phyloP scores from a whole-genome alignment of 768 basidiomycete genomes.

The Collybiopsis luxurians region DNA sequence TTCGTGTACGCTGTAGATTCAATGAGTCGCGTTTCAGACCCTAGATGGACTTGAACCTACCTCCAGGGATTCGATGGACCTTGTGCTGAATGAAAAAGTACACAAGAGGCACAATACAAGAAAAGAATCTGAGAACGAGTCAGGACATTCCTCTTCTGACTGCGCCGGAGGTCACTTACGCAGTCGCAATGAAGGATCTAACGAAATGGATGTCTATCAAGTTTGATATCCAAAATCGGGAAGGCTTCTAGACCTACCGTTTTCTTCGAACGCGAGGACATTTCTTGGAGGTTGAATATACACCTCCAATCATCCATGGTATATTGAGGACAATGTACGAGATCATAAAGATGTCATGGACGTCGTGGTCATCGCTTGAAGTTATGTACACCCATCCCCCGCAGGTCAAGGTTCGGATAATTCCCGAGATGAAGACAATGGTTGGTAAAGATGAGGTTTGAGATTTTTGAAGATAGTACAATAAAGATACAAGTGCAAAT shows the following conservation, averaged over 20 bases:
- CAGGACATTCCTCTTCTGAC: background rate
- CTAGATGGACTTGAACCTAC: constrained; percentile 33
- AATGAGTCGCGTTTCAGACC: background rate
- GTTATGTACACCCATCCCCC: constrained; percentile 95
- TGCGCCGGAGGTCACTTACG: constrained; percentile 32
- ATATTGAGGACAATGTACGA: constrained; percentile 78
- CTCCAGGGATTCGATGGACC: constrained; percentile 73
- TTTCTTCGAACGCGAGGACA: constrained; percentile 40
- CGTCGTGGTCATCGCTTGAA: constrained; percentile 77
- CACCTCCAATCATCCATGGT: constrained; percentile 86
- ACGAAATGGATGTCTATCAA: background rate
- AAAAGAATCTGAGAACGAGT: constrained; percentile 59
- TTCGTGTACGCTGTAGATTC: constrained; percentile 69
- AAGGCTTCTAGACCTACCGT: constrained; percentile 39
- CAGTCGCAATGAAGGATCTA: constrained; percentile 52
- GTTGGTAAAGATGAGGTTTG: constrained; percentile 40
- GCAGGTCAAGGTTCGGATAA: constrained; percentile 75
- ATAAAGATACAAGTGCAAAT: constrained; percentile 60
- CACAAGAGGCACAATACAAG: constrained; percentile 65
- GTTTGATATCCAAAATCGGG: background rate
- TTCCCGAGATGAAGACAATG: constrained; percentile 56
- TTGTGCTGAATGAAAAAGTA: constrained; percentile 90
- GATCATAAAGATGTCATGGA: constrained; percentile 88
- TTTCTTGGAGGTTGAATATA: constrained; percentile 46
- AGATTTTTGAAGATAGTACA: constrained; percentile 56